These are phyloP conservation scores for Fusarium compactum DNA, from an alignment of 2,329 filamentous ascomycete genomes.

Conservation along the genomic window DNA sequence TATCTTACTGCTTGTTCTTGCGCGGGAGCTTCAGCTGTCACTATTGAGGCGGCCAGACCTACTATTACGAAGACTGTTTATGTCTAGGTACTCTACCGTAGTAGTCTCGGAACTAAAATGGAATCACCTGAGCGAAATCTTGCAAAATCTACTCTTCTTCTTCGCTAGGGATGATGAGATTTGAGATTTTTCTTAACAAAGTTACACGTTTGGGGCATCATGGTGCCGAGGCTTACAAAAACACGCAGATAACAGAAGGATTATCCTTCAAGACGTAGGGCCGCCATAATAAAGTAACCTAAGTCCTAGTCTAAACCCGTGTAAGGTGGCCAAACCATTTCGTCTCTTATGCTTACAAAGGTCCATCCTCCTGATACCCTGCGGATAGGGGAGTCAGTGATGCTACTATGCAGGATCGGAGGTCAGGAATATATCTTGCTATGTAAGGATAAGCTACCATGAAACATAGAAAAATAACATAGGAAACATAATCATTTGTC, in stretches of 20 bases:
- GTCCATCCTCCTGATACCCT: not conserved
- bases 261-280: not conserved
- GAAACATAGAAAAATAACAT: accelerated
- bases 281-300: accelerated
- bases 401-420: not conserved
- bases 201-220: not conserved
- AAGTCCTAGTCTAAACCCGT: not conserved
- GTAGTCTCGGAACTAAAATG: not conserved
- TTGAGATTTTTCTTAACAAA: not conserved
- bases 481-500: not conserved
- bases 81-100: not conserved
- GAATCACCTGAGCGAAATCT: not conserved
- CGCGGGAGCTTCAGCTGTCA: conserved; percentile 26
- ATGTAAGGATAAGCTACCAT: not conserved
- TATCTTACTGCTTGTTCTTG: conserved; percentile 42
- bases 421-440: not conserved
- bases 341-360: not conserved
- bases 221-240: not conserved
- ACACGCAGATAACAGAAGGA: not conserved
- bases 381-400: not conserved
- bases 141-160: not conserved
- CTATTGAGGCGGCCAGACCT: conserved; percentile 31
- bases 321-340: not conserved
- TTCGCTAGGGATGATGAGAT: not conserved
- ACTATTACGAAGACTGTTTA: conserved; percentile 36